Percentiles rank a stretch among this genome's conserved stretches.
phyloP scores from a whole-genome alignment of 2,329 filamentous ascomycete species.

The Cytospora piceicola region DNA sequence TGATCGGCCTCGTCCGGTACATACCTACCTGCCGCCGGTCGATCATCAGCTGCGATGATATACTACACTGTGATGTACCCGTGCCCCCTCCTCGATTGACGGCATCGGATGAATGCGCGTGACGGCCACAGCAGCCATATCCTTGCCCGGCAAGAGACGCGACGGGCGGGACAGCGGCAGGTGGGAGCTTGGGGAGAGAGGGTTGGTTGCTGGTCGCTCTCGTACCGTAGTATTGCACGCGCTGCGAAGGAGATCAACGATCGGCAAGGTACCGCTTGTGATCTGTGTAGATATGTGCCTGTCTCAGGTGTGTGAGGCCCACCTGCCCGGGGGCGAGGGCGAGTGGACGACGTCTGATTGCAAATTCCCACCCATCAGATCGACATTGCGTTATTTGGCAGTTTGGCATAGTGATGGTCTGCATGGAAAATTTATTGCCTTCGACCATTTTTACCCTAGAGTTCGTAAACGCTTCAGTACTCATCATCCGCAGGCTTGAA shows the following conservation, averaged over 20 bases:
- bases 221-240: too few relatives aligned
- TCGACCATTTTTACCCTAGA: neutral
- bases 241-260: conserved; percentile 1
- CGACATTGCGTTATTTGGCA: neutral
- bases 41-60: neutral
- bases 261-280: conserved; percentile 23
- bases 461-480: neutral
- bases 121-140: neutral
- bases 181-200: conserved; percentile 1
- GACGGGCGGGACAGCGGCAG: neutral
- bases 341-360: conserved; percentile 8
- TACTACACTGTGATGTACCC: neutral
- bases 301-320: conserved; percentile 15
- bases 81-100: neutral
- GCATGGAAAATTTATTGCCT: neutral
- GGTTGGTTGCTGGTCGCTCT: too few relatives aligned
- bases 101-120: neutral
- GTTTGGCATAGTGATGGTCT: neutral
- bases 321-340: conserved; percentile 4
- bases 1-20: neutral
- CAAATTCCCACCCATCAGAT: conserved; percentile 11
- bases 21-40: neutral
- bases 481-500: neutral
- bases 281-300: conserved; percentile 4
- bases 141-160: neutral